Conservation (phyloP, 139 green algal genomes). For the Chlorella sp. region DNA sequence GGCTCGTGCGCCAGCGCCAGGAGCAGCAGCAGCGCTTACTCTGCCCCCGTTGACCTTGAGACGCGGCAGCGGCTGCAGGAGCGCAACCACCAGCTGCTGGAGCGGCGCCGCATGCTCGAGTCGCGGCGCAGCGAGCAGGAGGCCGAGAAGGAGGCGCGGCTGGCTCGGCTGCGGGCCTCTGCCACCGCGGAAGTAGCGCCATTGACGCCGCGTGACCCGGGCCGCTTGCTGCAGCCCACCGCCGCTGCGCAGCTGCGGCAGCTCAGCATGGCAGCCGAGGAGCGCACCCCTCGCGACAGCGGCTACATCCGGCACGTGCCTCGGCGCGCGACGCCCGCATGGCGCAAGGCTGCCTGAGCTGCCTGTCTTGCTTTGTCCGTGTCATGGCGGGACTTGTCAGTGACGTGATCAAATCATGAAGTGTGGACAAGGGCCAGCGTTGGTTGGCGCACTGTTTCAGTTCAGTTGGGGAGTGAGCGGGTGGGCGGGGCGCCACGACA, state of each 20-base stretch:
- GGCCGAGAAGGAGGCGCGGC: neutral
- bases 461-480: no score
- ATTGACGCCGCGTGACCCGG: neutral
- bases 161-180: neutral
- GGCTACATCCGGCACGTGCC: slow-evolving; percentile 19
- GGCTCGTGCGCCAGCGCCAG: neutral
- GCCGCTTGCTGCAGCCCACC: slow-evolving; percentile 16
- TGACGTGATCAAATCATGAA: no score
- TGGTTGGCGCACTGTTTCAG: no score
- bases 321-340: neutral
- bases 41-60: neutral
- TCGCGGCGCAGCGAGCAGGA: neutral
- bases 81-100: slow-evolving; percentile 23
- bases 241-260: slow-evolving; percentile 6
- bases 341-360: no score
- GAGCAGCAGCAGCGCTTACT: neutral
- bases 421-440: no score
- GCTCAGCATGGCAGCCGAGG: neutral
- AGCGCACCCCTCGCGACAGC: slow-evolving; percentile 4
- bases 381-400: no score
- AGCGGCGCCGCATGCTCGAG: neutral
- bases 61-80: slow-evolving; percentile 1
- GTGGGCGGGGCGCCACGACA: no score
- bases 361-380: no score
- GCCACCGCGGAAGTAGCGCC: slow-evolving; percentile 1